Evolutionary conservation across 1,284 basidiomycete species (phyloP).

Genomic region (Puccinia coronata): DNA sequence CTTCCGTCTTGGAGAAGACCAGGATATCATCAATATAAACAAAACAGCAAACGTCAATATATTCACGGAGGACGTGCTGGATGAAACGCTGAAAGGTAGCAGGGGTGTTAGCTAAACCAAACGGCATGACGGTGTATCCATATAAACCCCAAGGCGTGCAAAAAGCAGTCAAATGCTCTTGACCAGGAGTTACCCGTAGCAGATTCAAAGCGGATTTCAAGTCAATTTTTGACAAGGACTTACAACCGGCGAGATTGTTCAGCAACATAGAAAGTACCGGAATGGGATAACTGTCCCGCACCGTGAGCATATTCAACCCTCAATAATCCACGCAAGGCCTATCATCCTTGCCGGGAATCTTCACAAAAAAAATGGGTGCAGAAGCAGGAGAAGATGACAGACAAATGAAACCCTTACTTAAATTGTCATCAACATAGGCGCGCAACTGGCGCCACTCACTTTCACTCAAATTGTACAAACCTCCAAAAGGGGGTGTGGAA

Average conservation of each 20-base stretch:
- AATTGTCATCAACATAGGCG: constrained; percentile 3
- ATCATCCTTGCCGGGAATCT: background rate
- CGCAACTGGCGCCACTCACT: background rate
- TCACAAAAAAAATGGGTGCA: constrained; percentile 15
- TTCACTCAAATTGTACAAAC: background rate
- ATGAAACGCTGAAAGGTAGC: constrained; percentile 48
- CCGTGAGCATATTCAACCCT: constrained; percentile 4
- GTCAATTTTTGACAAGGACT: constrained; percentile 55
- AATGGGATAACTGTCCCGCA: background rate
- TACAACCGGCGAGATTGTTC: background rate
- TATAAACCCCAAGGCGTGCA: constrained; percentile 59
- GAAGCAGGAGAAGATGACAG: constrained; percentile 3
- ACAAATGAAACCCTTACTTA: constrained; percentile 27
- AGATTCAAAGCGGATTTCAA: constrained; percentile 57
- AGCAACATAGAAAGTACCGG: constrained; percentile 23
- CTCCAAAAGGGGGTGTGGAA: constrained; percentile 26
- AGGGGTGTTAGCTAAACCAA: constrained; percentile 61
- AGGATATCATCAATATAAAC: no score
- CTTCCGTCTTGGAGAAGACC: constrained; percentile 61
- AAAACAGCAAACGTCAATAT: constrained; percentile 3
- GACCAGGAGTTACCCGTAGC: constrained; percentile 54
- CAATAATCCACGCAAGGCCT: constrained; percentile 21
- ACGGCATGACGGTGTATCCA: constrained; percentile 61
- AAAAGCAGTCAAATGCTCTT: constrained; percentile 61
- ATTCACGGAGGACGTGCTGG: background rate